Conservation (phyloP, 2,329 filamentous ascomycete genomes). For the Hymenoscyphus albidus region DNA sequence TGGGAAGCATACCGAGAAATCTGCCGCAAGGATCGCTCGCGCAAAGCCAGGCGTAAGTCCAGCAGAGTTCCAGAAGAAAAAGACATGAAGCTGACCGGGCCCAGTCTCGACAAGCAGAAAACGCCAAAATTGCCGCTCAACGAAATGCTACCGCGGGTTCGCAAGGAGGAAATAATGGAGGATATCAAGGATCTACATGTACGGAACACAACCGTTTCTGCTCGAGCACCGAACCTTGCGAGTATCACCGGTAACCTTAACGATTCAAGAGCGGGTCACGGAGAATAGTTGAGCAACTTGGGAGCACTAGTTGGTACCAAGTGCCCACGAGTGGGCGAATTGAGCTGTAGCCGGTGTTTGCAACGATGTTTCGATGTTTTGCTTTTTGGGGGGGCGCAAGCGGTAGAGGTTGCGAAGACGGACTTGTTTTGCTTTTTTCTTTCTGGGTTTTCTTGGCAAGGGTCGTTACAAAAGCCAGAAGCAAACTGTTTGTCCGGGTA, state of each 20-base stretch:
- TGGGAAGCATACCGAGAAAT: conserved; percentile 18
- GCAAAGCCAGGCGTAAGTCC: conserved; percentile 22
- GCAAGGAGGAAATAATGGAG: not conserved
- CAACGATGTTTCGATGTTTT: not conserved
- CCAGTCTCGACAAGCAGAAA: conserved; percentile 21
- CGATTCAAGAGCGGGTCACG: not conserved
- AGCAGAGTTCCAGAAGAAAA: not conserved
- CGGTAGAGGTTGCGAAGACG: not conserved
- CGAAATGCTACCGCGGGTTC: conserved; percentile 12
- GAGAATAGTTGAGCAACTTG: not conserved
- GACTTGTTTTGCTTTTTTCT: not conserved
- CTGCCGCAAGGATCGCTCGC: conserved; percentile 19
- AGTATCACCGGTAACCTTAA: not conserved
- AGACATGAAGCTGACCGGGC: conserved; percentile 5
- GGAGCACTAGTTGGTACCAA: not conserved
- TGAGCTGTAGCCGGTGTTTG: not conserved
- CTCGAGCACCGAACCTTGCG: not conserved
- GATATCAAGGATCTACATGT: not conserved
- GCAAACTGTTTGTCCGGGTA: not conserved
- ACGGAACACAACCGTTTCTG: conserved; percentile 1
- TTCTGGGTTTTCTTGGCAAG: not conserved
- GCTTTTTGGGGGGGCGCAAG: not conserved
- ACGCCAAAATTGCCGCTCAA: conserved; percentile 19
- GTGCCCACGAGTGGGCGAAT: not conserved
- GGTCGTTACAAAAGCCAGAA: not conserved